phyloP scores from a whole-genome alignment of 345 rosid genomes.

The Brassica juncea region DNA sequence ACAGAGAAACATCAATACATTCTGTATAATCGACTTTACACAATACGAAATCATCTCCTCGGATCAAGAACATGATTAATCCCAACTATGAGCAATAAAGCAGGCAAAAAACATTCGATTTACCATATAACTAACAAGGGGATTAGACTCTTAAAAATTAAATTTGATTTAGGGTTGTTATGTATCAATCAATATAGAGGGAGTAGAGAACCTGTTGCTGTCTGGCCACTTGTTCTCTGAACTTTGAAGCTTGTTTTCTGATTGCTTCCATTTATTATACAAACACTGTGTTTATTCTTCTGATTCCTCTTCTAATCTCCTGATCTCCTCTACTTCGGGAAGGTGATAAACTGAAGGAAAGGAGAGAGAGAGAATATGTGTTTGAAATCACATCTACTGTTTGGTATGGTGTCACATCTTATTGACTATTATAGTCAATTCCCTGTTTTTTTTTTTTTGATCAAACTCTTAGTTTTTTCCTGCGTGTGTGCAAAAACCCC shows the following conservation, averaged over 20 bases:
- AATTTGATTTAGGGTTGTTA: constrained; percentile 12
- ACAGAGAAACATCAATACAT: background rate
- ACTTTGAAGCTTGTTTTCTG: constrained; percentile 79
- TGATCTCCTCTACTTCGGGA: constrained; percentile 2
- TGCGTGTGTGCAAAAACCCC: background rate
- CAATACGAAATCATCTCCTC: background rate
- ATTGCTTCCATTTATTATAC: constrained; percentile 60
- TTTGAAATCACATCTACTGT: constrained; percentile 34
- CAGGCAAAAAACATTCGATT: background rate
- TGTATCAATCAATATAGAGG: background rate
- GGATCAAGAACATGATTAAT: constrained; percentile 6
- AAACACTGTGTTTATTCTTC: background rate
- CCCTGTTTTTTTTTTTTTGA: too few relatives aligned
- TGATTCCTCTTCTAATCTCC: constrained; percentile 6
- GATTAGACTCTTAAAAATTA: background rate
- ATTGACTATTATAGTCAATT: background rate
- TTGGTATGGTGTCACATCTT: constrained; percentile 22
- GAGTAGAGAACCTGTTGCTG: constrained; percentile 59
- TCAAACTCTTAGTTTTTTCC: background rate
- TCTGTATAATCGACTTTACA: background rate
- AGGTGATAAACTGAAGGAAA: background rate
- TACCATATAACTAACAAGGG: background rate
- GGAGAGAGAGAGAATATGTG: background rate
- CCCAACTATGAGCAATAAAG: background rate
- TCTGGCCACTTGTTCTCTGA: constrained; percentile 86